Evolutionary conservation across 2,329 filamentous ascomycete genomes (phyloP), one percentile per base, ranked within the genome.

Genomic region (Aspergillus pseudonomiae): DNA sequence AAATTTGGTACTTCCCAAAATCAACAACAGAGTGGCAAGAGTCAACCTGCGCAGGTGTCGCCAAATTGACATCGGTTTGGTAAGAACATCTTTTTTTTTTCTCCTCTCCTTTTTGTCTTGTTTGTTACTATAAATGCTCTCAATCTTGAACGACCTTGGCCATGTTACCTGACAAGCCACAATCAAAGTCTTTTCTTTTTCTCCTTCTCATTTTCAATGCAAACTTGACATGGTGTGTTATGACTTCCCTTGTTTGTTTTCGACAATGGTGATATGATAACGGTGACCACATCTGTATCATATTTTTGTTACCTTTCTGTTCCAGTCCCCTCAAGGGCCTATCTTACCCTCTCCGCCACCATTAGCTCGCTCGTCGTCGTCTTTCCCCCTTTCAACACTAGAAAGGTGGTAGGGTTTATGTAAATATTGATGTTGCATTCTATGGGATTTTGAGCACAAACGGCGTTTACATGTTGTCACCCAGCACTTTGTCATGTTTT

Each of bases 11-110:
- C 70, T 57, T 60, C 70, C 46, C 70, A 75, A 55, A 67, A 70
- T 53, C 76, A 75, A 53, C 64, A 70, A 45, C 65, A 71, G 39
- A 67, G 65, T 46, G 67, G 68, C 63, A 75, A 77, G 56, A 63
- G 73, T 4, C 75, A 75, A 26, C 67, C 74, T 10, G 61, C 72
- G 3, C 75, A 73, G 26, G 67, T 71, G 48, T 77, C 74, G 43
- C 77, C 75, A 62, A 46, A 28, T 21, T 30, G 14, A n/a, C 21
- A n/a, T 32, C 45, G 45, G 57, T 41, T 4, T 57, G 19, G 32
- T 55, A 39, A 39, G 30, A 39, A 39, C 4, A 26, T 32, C 21
- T n/a, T 53, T 53, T 7, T 41, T 19, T 36, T 21, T 48, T 10
- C 34, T n/a, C 24, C 46, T 52, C 21, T n/a, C 14, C n/a, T 28